Conservation (phyloP, 345 rosid species). For the Clausena lansium region DNA sequence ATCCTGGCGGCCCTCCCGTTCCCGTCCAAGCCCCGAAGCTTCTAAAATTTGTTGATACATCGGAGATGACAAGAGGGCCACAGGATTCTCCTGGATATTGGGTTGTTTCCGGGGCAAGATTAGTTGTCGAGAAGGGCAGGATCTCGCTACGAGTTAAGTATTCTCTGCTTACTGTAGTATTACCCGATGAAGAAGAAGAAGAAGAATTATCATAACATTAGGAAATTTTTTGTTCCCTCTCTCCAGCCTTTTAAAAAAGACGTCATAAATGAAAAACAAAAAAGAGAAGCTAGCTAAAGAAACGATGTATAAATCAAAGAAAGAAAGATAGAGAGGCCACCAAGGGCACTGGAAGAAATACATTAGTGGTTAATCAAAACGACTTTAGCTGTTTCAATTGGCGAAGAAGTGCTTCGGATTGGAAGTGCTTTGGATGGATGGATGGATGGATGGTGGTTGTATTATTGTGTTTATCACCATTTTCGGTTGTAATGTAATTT, state of each 20-base stretch:
- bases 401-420: not conserved
- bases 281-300: not conserved
- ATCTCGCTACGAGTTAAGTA: constrained; percentile 90
- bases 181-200: constrained; percentile 52
- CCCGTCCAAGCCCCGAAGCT: constrained; percentile 86
- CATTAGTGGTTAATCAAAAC: not conserved
- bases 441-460: constrained; percentile 3
- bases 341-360: not conserved
- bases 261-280: not conserved
- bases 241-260: not conserved
- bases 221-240: not conserved
- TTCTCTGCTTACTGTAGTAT: constrained; percentile 61
- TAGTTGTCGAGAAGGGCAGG: constrained; percentile 79
- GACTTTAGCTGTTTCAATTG: not conserved
- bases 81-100: constrained; percentile 93
- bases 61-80: constrained; percentile 92
- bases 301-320: not conserved
- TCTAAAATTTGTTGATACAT: constrained; percentile 82
- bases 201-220: constrained; percentile 23
- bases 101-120: constrained; percentile 91
- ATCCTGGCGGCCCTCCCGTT: constrained; percentile 93
- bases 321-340: not conserved
- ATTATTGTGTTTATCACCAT: constrained; percentile 2
- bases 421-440: not conserved
- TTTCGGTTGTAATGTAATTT: constrained; percentile 18